Conservation (phyloP, 1,284 basidiomycete species). For the Apiotrichum sp. region DNA sequence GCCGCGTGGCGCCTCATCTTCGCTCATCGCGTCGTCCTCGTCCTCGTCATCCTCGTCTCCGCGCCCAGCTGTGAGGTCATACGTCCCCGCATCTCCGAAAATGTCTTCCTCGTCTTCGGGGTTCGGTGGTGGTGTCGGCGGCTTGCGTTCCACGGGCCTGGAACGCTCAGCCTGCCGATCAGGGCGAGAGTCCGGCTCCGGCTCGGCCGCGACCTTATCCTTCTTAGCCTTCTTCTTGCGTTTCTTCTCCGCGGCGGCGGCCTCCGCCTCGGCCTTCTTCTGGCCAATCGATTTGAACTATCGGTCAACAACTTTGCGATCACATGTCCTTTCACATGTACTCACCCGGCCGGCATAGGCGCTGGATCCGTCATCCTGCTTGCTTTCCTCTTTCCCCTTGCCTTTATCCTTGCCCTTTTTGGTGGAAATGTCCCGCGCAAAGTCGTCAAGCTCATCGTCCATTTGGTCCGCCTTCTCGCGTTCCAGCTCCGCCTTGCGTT, state of each 20-base stretch:
- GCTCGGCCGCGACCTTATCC: background rate
- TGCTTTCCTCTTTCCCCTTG: background rate
- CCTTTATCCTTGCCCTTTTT: slow-evolving; percentile 9
- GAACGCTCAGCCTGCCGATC: background rate
- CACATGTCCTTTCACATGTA: background rate
- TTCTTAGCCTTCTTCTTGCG: slow-evolving; percentile 29
- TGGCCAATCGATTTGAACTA: slow-evolving; percentile 43
- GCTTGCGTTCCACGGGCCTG: background rate
- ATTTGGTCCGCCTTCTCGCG: slow-evolving; percentile 56
- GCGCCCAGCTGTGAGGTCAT: slow-evolving; percentile 56
- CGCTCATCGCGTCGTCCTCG: slow-evolving; percentile 18
- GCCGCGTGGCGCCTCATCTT: slow-evolving; percentile 2
- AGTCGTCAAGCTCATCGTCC: slow-evolving; percentile 66
- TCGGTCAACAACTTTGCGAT: slow-evolving; percentile 4
- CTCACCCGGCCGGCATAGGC: background rate
- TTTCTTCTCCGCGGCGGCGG: slow-evolving; percentile 14
- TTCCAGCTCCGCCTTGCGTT: slow-evolving; percentile 63
- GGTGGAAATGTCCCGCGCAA: slow-evolving; percentile 8
- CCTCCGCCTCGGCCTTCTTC: slow-evolving; percentile 27
- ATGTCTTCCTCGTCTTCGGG: slow-evolving; percentile 55
- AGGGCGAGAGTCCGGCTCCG: background rate
- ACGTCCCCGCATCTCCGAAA: slow-evolving; percentile 78
- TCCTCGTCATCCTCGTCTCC: slow-evolving; percentile 28
- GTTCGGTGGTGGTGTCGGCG: slow-evolving; percentile 2
- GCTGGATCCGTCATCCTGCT: background rate